A percentile compares a stretch with the other conserved stretches of the same genome.
phyloP scores from a whole-genome alignment of 2,329 filamentous ascomycete genomes.

The Neoascochyta sp. region DNA sequence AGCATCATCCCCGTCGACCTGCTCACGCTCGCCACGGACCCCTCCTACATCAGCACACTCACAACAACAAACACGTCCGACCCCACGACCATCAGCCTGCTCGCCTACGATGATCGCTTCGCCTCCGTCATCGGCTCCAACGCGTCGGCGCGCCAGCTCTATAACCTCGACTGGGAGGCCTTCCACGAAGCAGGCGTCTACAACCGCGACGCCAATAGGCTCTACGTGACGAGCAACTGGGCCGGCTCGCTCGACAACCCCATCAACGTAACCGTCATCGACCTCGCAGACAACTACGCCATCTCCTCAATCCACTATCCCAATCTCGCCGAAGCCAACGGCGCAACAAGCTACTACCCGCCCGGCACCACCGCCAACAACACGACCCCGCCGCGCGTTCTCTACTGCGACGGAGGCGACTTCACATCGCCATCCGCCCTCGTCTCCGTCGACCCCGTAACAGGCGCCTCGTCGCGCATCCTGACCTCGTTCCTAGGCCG shows the following conservation, averaged over 20 bases:
- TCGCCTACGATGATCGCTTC: conserved; percentile 37
- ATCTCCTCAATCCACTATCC: conserved; percentile 39
- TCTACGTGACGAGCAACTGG: conserved; percentile 45
- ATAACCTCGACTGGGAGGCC: conserved; percentile 28
- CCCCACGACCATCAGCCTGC: conserved; percentile 34
- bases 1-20: conserved; percentile 32
- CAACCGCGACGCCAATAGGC: conserved; percentile 34
- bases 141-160: conserved; percentile 32
- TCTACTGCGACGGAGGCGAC: conserved; percentile 38
- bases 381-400: conserved; percentile 22
- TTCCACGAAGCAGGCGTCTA: conserved; percentile 43
- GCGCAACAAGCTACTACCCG: conserved; percentile 35
- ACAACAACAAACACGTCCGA: conserved; percentile 29
- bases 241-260: conserved; percentile 24
- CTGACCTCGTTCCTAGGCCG: conserved; percentile 49
- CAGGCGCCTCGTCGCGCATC: conserved; percentile 41
- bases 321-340: conserved; percentile 39
- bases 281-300: conserved; percentile 40
- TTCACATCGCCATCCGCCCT: conserved; percentile 43
- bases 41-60: conserved; percentile 27
- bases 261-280: conserved; percentile 36
- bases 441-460: conserved; percentile 45
- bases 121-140: conserved; percentile 30
- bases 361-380: conserved; percentile 22
- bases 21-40: conserved; percentile 29